Percentiles rank a stretch among this genome's conserved stretches.
phyloP scores from a whole-genome alignment of 176 grass and related monocot species.

The Musa troglodytarum region DNA sequence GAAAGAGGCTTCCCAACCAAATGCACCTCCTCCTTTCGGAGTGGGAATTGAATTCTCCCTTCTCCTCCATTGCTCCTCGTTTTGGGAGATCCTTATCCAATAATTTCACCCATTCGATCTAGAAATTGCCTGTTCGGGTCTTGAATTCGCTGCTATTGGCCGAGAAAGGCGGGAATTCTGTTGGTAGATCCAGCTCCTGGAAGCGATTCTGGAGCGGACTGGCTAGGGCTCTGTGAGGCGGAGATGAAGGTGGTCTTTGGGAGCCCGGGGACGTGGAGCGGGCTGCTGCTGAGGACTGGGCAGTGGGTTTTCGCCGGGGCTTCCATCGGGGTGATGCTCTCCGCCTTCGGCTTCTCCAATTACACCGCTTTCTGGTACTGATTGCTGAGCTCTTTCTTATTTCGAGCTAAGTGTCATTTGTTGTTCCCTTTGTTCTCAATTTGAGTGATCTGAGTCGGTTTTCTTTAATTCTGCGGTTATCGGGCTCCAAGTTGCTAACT shows the following conservation, averaged over 20 bases:
- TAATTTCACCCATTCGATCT: not conserved
- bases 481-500: not conserved
- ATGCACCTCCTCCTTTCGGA: too few relatives aligned
- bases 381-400: not conserved
- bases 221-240: not conserved
- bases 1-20: too few relatives aligned
- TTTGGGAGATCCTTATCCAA: too few relatives aligned
- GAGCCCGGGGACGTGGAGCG: conserved; percentile 66
- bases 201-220: not conserved
- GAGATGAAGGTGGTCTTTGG: conserved; percentile 49
- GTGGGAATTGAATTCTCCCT: too few relatives aligned
- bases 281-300: conserved; percentile 54
- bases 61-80: too few relatives aligned
- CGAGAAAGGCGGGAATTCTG: not conserved
- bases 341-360: conserved; percentile 56
- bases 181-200: not conserved
- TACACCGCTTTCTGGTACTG: conserved; percentile 91
- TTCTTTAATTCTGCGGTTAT: not conserved
- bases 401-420: not conserved
- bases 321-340: conserved; percentile 60
- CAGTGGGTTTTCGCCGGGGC: conserved; percentile 73
- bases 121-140: not conserved
- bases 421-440: not conserved
- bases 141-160: not conserved
- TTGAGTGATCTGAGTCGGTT: not conserved